Evolutionary conservation across 805 yeast genomes (phyloP), one percentile per base, ranked within the genome.

Genomic region (Wickerhamomyces queroliae): DNA sequence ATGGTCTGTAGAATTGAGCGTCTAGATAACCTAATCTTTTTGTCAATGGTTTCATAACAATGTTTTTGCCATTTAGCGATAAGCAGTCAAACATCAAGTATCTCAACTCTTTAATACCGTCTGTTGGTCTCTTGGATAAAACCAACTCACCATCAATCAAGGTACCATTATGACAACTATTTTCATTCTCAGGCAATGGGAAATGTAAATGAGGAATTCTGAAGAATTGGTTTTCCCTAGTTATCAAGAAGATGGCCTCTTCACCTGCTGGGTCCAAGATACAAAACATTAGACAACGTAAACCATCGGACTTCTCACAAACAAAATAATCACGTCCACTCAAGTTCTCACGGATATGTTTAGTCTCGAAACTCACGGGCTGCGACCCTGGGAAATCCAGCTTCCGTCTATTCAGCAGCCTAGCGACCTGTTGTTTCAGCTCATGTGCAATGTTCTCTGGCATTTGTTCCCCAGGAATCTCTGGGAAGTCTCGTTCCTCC

Each of bases 221-320:
- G 54, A 73, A 86, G 59, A 83, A 93, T 46, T 90, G 95, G 55
- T 88, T 86, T 47, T 83, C 91, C 54, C 99, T 71, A 23, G 95
- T 91, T 29, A 93, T 83, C 48, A 93, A 66, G 53, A 89, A 93
- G 7, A 88, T 85, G 4, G 95, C 91, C 58, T 93, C 98, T 35
- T 87, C 91, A 22, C 78, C 80, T 7, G 79, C 76, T 12, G 83
- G 82, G 40, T 81, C 83, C 47, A 76, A 64, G 7, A 75, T 63
- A 22, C 84, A 62, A 38, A 83, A 72, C 69, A 93, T 68, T 39
- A 93, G 65, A 42, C 95, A 88, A 38, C 99, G 69, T 36, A 91
- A 66, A 0, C 99, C 99, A 62, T 93, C 99, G 0, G 93, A 78
- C 58, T 93, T 93, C 55, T 93, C 99, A 64, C 99, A 95, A 0